Evolutionary conservation across 768 basidiomycete species (phyloP).

Genomic region (Boletus pseudo-olivaceus): DNA sequence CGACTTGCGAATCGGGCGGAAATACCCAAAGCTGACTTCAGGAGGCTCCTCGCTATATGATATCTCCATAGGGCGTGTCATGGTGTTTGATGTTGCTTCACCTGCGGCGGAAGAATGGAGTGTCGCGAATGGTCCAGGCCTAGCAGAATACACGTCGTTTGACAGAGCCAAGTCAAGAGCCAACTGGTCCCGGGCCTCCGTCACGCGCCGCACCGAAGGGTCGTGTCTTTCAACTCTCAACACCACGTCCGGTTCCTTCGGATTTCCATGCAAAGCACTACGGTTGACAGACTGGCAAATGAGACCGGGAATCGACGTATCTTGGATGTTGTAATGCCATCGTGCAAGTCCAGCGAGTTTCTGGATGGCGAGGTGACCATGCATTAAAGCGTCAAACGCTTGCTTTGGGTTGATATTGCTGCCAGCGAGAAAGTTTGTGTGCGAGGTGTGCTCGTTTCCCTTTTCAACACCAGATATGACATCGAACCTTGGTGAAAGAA

Average conservation of each 20-base stretch:
- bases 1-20: constrained; percentile 45
- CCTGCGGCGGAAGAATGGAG: background rate
- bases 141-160: constrained; percentile 50
- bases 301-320: constrained; percentile 44
- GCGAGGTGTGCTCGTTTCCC: constrained; percentile 40
- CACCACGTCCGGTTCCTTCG: constrained; percentile 44
- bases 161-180: constrained; percentile 62
- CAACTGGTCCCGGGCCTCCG: constrained; percentile 56
- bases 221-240: constrained; percentile 36
- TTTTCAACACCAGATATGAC: constrained; percentile 52
- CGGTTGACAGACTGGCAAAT: constrained; percentile 35
- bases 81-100: constrained; percentile 8
- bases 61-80: constrained; percentile 33
- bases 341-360: constrained; percentile 39
- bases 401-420: constrained; percentile 48
- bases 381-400: constrained; percentile 50
- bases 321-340: constrained; percentile 53
- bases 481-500: constrained; percentile 49
- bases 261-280: constrained; percentile 33
- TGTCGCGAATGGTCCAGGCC: constrained; percentile 31
- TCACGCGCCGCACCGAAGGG: constrained; percentile 44
- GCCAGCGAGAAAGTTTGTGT: constrained; percentile 59
- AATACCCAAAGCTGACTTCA: constrained; percentile 57
- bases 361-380: constrained; percentile 43
- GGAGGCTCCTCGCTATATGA: constrained; percentile 55